Percentiles rank a stretch among this genome's conserved stretches.
Evolutionary conservation across 2,329 filamentous ascomycete species (phyloP).

Genomic region (Coleophoma crateriformis): DNA sequence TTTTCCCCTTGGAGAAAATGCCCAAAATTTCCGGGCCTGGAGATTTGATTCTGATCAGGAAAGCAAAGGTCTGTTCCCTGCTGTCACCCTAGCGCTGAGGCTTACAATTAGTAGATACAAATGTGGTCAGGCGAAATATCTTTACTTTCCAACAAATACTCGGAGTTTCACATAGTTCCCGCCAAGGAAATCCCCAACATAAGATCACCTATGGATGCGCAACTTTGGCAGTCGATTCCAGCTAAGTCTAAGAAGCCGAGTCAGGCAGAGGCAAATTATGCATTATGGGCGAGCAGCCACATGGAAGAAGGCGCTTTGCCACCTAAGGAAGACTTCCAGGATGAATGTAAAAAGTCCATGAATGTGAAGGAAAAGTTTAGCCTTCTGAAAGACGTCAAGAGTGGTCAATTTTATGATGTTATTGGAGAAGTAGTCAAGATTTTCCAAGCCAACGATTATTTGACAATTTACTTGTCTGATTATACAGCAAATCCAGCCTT

Average conservation of each 20-base stretch:
- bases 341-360: conserved; percentile 30
- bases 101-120: conserved; percentile 34
- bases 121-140: conserved; percentile 28
- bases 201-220: neutral
- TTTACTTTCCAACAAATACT: conserved; percentile 36
- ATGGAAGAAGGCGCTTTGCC: conserved; percentile 40
- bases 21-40: conserved; percentile 39
- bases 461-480: conserved; percentile 72
- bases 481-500: conserved; percentile 70
- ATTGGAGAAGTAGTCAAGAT: conserved; percentile 65
- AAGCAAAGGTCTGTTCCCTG: conserved; percentile 34
- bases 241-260: conserved; percentile 7
- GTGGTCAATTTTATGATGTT: conserved; percentile 57
- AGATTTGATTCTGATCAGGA: conserved; percentile 61
- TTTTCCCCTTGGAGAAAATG: conserved; percentile 45
- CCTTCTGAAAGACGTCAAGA: conserved; percentile 57
- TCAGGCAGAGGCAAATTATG: conserved; percentile 29
- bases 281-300: conserved; percentile 41
- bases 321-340: conserved; percentile 35
- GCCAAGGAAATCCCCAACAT: conserved; percentile 31
- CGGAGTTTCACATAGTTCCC: conserved; percentile 40
- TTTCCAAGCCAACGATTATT: conserved; percentile 38
- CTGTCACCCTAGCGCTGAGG: conserved; percentile 6
- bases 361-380: conserved; percentile 52
- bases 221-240: conserved; percentile 13